These are phyloP conservation scores for Skeletonema marinoi DNA, from an alignment of 108 stramenopile species.

Conservation along the genomic window DNA sequence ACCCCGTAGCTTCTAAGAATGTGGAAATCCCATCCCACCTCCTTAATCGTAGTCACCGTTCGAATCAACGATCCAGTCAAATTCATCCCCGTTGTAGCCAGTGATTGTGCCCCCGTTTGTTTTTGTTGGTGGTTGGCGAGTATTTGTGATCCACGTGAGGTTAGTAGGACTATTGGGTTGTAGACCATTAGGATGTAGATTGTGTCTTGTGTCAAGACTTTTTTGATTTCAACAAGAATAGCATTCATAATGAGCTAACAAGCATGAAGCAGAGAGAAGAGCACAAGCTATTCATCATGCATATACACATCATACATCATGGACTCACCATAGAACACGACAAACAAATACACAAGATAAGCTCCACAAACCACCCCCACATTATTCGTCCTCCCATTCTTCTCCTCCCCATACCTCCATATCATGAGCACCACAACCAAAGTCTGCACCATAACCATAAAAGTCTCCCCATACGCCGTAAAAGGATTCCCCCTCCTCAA, in stretches of 20 bases:
- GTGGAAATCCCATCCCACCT: slow-evolving; percentile 76
- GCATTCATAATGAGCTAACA: too few species aligned
- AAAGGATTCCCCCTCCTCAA: slow-evolving; percentile 70
- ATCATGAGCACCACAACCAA: slow-evolving; percentile 51
- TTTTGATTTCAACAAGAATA: neutral
- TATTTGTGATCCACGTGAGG: slow-evolving; percentile 69
- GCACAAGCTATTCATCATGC: too few species aligned
- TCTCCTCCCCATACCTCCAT: slow-evolving; percentile 51
- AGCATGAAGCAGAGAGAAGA: too few species aligned
- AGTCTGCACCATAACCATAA: slow-evolving; percentile 63
- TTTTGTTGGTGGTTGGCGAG: slow-evolving; percentile 55
- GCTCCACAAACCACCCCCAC: slow-evolving; percentile 30
- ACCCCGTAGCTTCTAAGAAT: slow-evolving; percentile 61
- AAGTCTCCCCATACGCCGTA: slow-evolving; percentile 83
- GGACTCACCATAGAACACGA: slow-evolving; percentile 28
- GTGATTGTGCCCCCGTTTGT: slow-evolving; percentile 78
- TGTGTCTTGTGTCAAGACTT: slow-evolving; percentile 55
- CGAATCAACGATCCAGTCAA: slow-evolving; percentile 64
- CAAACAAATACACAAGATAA: slow-evolving; percentile 49
- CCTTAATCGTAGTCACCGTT: slow-evolving; percentile 75
- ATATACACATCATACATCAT: neutral
- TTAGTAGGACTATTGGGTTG: slow-evolving; percentile 63
- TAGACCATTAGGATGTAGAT: slow-evolving; percentile 65
- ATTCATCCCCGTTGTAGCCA: slow-evolving; percentile 72
- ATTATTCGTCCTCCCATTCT: slow-evolving; percentile 18